Conservation (phyloP, 345 rosid species). For the Dovyalis caffra region DNA sequence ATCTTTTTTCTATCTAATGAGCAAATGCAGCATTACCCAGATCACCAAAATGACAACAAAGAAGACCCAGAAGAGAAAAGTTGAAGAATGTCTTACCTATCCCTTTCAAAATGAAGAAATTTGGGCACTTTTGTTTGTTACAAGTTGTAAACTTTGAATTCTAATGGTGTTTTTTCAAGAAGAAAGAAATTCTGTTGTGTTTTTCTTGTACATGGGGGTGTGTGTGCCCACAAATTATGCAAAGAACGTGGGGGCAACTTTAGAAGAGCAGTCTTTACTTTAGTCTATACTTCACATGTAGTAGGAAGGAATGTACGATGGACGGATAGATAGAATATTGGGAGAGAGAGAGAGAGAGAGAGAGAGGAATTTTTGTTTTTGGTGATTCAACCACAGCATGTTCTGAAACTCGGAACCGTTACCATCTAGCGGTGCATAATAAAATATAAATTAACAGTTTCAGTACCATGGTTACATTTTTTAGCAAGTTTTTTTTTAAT, state of each 20-base stretch:
- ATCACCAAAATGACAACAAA: slow-evolving; percentile 13
- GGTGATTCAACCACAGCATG: slow-evolving; percentile 12
- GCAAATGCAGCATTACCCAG: slow-evolving; percentile 41
- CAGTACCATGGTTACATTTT: no score
- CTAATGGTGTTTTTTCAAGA: slow-evolving; percentile 4
- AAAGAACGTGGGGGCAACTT: slow-evolving; percentile 85
- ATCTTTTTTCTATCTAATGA: background rate
- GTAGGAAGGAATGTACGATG: slow-evolving; percentile 6
- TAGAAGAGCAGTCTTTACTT: background rate
- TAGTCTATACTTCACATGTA: slow-evolving; percentile 36
- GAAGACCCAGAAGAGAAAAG: slow-evolving; percentile 21
- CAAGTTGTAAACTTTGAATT: slow-evolving; percentile 18
- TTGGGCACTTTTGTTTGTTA: background rate
- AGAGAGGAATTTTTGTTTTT: background rate
- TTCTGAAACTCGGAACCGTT: background rate
- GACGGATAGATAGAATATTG: slow-evolving; percentile 8
- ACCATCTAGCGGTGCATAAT: slow-evolving; percentile 14
- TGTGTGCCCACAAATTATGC: slow-evolving; percentile 41
- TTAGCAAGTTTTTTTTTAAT: no score
- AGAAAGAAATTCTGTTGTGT: background rate
- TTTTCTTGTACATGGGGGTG: slow-evolving; percentile 16
- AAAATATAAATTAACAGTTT: no score
- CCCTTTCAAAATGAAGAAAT: slow-evolving; percentile 1
- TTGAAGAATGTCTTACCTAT: slow-evolving; percentile 11
- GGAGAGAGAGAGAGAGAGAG: background rate